Conservation (phyloP, 2,329 filamentous ascomycete species). For the Alternaria sp. region DNA sequence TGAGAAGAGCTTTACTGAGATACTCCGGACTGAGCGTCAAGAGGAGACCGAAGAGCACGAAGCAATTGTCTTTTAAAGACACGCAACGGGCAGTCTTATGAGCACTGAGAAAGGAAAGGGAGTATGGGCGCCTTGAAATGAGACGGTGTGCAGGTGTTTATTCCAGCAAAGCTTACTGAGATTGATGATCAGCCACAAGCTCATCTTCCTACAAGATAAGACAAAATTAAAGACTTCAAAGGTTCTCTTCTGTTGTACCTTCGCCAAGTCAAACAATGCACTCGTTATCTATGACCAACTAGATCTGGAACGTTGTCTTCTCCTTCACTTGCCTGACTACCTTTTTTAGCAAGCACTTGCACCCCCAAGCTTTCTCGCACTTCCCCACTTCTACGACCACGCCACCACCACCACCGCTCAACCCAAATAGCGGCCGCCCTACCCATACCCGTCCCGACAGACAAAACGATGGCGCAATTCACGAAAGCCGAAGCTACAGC, state of each 20-base stretch:
- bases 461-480: not conserved
- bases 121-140: not conserved
- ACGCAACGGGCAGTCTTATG: not conserved
- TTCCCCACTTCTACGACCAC: not conserved
- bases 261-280: no score
- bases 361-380: not conserved
- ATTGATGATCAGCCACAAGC: not conserved
- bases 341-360: not conserved
- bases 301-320: accelerated
- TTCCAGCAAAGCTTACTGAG: not conserved
- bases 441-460: not conserved
- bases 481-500: not conserved
- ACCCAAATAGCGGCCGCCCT: accelerated
- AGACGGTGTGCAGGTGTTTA: not conserved
- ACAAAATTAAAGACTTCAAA: not conserved
- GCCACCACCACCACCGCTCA: not conserved
- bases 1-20: not conserved
- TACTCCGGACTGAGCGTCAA: not conserved
- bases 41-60: not conserved
- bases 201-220: not conserved
- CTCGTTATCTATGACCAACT: not conserved
- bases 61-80: not conserved
- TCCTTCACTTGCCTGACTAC: not conserved
- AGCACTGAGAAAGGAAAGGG: not conserved
- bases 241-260: not conserved